Percentiles rank a stretch among this genome's conserved stretches.
Evolutionary conservation across 768 basidiomycete genomes (phyloP).

Genomic region (Kwoniella dendrophila): DNA sequence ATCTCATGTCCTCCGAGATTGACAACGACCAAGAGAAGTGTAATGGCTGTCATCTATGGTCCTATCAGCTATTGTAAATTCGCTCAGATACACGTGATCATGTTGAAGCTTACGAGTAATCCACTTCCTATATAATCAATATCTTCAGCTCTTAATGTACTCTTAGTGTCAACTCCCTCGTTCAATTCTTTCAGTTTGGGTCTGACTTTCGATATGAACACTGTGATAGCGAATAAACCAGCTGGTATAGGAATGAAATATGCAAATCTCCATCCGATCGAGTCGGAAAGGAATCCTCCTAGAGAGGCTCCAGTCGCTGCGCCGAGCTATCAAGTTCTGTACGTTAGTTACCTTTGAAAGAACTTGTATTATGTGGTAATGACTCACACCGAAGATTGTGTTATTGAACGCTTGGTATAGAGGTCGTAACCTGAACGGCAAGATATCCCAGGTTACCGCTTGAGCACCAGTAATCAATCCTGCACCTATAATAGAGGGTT

Average conservation of each 20-base stretch:
- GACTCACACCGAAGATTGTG: conserved; percentile 27
- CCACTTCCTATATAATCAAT: conserved; percentile 24
- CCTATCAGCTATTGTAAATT: too few species aligned
- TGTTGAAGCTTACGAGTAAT: conserved; percentile 14
- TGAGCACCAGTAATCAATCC: conserved; percentile 29
- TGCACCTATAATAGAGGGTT: conserved; percentile 7
- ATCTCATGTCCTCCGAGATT: conserved; percentile 29
- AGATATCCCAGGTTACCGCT: conserved; percentile 31
- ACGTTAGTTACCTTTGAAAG: too few species aligned
- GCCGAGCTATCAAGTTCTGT: conserved; percentile 10
- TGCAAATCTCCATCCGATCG: conserved; percentile 31
- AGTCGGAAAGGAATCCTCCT: conserved; percentile 27
- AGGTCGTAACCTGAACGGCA: conserved; percentile 21
- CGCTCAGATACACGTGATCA: not conserved
- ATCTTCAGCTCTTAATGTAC: conserved; percentile 9
- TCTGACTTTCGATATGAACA: conserved; percentile 19
- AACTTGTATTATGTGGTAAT: too few species aligned
- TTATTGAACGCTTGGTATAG: conserved; percentile 34
- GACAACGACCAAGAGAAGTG: conserved; percentile 23
- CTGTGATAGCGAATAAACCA: conserved; percentile 20
- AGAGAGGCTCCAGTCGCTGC: conserved; percentile 29
- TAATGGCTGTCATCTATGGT: conserved; percentile 30
- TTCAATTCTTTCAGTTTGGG: conserved; percentile 22
- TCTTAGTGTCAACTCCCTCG: conserved; percentile 3
- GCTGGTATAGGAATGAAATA: conserved; percentile 29